Conservation (phyloP, 345 rosid species). For the Salix purpurea region DNA sequence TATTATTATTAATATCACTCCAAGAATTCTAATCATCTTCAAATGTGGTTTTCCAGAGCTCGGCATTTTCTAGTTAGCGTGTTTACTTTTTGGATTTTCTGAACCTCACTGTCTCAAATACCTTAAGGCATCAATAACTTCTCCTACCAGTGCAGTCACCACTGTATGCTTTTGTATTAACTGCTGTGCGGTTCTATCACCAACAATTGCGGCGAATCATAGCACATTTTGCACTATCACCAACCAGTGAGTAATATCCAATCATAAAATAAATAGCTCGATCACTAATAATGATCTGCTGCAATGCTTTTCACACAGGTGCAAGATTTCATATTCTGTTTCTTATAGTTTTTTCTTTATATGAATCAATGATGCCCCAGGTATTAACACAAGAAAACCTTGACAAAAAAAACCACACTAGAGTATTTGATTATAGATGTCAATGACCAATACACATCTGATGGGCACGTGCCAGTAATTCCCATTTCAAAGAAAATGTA, state of each 20-base stretch:
- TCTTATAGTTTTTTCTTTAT: neutral
- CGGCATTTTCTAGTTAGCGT: neutral
- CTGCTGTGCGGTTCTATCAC: neutral
- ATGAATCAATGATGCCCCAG: neutral
- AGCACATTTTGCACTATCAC: neutral
- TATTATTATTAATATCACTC: neutral
- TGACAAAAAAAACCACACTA: neutral
- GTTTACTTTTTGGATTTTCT: neutral
- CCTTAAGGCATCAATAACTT: neutral
- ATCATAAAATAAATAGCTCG: neutral
- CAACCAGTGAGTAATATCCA: neutral
- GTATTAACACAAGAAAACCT: neutral
- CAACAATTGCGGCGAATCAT: neutral
- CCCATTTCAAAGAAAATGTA: neutral
- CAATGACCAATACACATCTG: neutral
- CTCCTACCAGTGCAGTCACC: neutral
- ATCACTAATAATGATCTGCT: neutral
- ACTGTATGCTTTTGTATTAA: neutral
- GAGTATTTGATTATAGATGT: neutral
- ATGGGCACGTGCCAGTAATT: neutral
- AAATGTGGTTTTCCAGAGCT: neutral
- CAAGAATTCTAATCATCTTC: neutral
- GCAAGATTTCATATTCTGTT: neutral
- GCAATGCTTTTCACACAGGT: neutral
- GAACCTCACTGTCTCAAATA: neutral